Percentiles rank a stretch among this genome's conserved stretches.
Conservation (phyloP, 768 basidiomycete species). For the Amanita pseudoporphyria region DNA sequence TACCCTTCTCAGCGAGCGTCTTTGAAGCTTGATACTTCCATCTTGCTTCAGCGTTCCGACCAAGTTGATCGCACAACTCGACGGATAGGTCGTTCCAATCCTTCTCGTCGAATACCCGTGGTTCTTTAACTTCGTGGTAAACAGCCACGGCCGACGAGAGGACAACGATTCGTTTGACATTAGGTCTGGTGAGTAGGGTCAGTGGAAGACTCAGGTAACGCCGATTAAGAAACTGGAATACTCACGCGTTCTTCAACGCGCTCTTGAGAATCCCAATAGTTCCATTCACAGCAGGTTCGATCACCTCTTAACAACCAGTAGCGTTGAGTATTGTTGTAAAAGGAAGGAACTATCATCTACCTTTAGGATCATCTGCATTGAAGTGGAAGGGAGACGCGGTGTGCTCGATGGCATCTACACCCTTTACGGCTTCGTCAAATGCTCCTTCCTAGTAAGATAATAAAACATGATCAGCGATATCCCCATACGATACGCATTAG, state of each 20-base stretch:
- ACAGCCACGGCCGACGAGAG: slow-evolving; percentile 54
- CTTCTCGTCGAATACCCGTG: slow-evolving; percentile 30
- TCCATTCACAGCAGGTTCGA: slow-evolving; percentile 64
- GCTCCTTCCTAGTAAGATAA: slow-evolving; percentile 38
- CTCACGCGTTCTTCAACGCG: slow-evolving; percentile 42
- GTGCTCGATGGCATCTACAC: slow-evolving; percentile 63
- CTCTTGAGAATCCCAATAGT: slow-evolving; percentile 55
- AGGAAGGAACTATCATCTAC: slow-evolving; percentile 10
- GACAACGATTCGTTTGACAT: slow-evolving; percentile 58
- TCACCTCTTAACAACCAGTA: slow-evolving; percentile 36
- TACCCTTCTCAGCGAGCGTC: slow-evolving; percentile 53
- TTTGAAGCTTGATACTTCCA: slow-evolving; percentile 56
- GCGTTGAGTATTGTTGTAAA: neutral
- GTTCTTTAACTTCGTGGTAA: slow-evolving; percentile 15
- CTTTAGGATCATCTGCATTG: slow-evolving; percentile 32
- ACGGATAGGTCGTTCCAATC: slow-evolving; percentile 55
- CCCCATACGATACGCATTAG: neutral
- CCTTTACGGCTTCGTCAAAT: slow-evolving; percentile 74
- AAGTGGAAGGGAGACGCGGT: slow-evolving; percentile 53
- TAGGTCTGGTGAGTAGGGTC: slow-evolving; percentile 9
- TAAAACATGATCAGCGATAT: neutral
- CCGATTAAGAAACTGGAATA: no score
- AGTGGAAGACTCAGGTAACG: no score
- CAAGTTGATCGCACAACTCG: slow-evolving; percentile 37
- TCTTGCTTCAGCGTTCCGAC: slow-evolving; percentile 26